Conservation (phyloP, 768 basidiomycete genomes). For the Lanmaoa pseudosensibilis region DNA sequence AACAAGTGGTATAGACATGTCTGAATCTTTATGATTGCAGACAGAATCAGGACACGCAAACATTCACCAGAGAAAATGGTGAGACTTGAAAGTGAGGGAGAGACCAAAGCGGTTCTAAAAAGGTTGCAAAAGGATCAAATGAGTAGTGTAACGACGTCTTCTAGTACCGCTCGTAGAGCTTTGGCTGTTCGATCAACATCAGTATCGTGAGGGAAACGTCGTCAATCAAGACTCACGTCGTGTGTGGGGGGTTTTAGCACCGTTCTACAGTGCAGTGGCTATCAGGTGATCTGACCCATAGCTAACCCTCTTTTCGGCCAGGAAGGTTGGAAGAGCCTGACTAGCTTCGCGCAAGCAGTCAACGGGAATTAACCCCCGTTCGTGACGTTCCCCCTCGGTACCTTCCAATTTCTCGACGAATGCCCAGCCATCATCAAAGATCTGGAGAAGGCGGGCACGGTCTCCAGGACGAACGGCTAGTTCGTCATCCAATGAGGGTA, state of each 20-base stretch:
- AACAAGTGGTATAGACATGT: conserved; percentile 16
- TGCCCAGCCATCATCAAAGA: conserved; percentile 75
- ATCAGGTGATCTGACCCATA: conserved; percentile 14
- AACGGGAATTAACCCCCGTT: conserved; percentile 62
- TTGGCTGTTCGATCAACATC: background rate
- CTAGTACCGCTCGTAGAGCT: background rate
- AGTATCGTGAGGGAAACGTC: background rate
- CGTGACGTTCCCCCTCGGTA: background rate
- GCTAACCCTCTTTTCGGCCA: conserved; percentile 49
- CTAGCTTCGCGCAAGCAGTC: conserved; percentile 58
- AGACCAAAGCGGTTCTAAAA: conserved; percentile 1
- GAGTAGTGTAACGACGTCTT: background rate
- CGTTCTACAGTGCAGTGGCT: background rate
- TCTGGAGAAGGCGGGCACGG: conserved; percentile 47
- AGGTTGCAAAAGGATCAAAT: background rate
- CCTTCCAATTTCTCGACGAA: conserved; percentile 48
- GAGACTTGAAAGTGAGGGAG: background rate
- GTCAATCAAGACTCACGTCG: conserved; percentile 4
- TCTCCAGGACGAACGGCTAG: conserved; percentile 52
- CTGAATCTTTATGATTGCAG: conserved; percentile 5
- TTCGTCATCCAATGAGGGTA: conserved; percentile 59
- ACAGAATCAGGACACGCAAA: background rate
- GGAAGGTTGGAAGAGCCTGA: conserved; percentile 48
- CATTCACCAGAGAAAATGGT: background rate
- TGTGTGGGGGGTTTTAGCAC: background rate